Evolutionary conservation across 257 asterid genomes (phyloP).

Genomic region (Phtheirospermum japonicum): DNA sequence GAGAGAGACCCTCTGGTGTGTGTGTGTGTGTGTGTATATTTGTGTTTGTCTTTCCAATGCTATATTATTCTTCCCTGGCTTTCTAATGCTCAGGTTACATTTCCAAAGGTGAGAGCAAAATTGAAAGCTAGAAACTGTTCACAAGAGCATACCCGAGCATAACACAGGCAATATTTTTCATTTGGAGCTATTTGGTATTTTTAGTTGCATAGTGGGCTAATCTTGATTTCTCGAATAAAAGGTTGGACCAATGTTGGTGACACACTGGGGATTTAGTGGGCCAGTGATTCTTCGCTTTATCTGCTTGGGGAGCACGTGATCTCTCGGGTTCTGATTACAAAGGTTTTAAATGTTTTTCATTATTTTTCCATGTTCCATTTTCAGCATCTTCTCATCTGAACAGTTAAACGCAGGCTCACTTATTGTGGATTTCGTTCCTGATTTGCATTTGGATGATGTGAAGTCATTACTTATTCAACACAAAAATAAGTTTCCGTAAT

Average conservation of each 20-base stretch:
- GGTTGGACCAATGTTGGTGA: slow-evolving; percentile 93
- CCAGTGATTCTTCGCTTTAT: slow-evolving; percentile 88
- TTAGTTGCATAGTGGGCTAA: slow-evolving; percentile 21
- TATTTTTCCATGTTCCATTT: slow-evolving; percentile 3
- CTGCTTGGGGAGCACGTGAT: slow-evolving; percentile 98
- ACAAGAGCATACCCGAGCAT: slow-evolving; percentile 67
- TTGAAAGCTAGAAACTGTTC: slow-evolving; percentile 54
- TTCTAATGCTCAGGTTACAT: slow-evolving; percentile 52
- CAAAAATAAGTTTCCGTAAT: slow-evolving; percentile 63
- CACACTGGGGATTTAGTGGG: slow-evolving; percentile 99
- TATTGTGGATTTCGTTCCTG: slow-evolving; percentile 84
- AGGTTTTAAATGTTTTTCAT: slow-evolving; percentile 43
- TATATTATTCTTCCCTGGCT: background rate
- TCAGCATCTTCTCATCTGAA: slow-evolving; percentile 26
- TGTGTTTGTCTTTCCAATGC: background rate
- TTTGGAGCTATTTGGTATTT: slow-evolving; percentile 23
- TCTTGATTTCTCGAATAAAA: slow-evolving; percentile 32
- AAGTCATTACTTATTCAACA: slow-evolving; percentile 60
- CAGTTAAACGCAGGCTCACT: slow-evolving; percentile 54
- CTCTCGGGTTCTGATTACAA: slow-evolving; percentile 68
- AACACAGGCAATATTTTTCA: slow-evolving; percentile 68
- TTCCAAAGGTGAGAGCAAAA: slow-evolving; percentile 76
- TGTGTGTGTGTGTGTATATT: too few species aligned
- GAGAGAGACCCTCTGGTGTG: too few species aligned
- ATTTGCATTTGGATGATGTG: slow-evolving; percentile 57